A percentile compares a stretch with the other conserved stretches of the same genome.
These are phyloP conservation scores for Yamadazyma ubonensis DNA, from an alignment of 805 yeast species.

Conservation along the genomic window DNA sequence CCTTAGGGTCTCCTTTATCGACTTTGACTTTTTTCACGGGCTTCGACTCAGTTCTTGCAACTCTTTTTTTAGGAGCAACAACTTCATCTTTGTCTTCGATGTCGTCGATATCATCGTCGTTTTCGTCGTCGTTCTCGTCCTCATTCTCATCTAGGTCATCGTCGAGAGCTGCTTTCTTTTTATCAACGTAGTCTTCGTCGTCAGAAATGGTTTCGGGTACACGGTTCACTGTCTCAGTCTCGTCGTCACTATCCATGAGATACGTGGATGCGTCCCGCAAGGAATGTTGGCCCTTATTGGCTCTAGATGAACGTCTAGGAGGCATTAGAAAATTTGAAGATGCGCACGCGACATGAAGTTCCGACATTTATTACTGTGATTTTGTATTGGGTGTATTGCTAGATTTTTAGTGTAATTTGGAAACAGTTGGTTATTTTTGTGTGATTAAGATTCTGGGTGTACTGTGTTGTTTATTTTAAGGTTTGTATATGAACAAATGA, in stretches of 20 bases:
- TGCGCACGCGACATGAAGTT: too few relatives aligned
- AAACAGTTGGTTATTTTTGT: too few relatives aligned
- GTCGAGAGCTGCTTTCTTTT: not conserved
- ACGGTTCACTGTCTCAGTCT: constrained; percentile 1
- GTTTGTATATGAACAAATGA: too few relatives aligned
- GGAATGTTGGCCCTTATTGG: constrained; percentile 42
- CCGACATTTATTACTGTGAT: too few relatives aligned
- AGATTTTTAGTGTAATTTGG: too few relatives aligned
- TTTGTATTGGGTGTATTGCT: too few relatives aligned
- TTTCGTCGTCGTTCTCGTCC: constrained; percentile 1
- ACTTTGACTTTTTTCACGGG: not conserved
- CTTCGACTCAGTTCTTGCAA: not conserved
- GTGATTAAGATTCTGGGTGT: too few relatives aligned
- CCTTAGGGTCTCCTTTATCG: constrained; percentile 11
- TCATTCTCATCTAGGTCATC: not conserved
- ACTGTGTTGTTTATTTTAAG: too few relatives aligned
- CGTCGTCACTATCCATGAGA: constrained; percentile 13
- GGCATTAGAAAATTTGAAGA: not conserved
- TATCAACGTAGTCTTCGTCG: constrained; percentile 9
- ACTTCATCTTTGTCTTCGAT: not conserved
- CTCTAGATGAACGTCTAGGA: constrained; percentile 35
- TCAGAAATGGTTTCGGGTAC: constrained; percentile 2
- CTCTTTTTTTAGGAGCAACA: not conserved
- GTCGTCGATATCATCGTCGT: not conserved
- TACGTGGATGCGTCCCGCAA: constrained; percentile 18